These are phyloP conservation scores for Setaria viridis DNA, from an alignment of 202 grass and related monocot genomes.

Conservation along the genomic window DNA sequence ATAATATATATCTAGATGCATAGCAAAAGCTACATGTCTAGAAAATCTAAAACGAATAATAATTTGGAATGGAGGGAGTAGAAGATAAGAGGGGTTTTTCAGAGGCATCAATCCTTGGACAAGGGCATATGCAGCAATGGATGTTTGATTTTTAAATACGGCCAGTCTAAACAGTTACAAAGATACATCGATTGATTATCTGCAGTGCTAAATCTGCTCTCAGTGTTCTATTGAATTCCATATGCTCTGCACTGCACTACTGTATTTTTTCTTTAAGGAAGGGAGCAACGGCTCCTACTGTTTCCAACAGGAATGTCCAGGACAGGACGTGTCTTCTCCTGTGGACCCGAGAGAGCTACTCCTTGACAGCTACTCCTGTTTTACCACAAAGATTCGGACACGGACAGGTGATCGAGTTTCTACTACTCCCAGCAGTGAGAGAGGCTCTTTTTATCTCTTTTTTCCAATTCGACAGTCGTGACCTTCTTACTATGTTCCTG, in stretches of 20 bases:
- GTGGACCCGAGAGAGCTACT: not conserved
- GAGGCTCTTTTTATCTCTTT: not conserved
- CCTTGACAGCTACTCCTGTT: not conserved
- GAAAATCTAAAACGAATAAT: too few species aligned
- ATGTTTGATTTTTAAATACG: not conserved
- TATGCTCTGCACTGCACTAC: not conserved
- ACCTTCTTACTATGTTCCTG: not conserved
- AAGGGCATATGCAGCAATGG: not conserved
- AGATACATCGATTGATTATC: not conserved
- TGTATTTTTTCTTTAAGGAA: conserved; percentile 6
- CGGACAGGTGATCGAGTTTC: not conserved
- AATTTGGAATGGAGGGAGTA: not conserved
- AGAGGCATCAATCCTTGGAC: conserved; percentile 11
- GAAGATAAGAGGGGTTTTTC: not conserved
- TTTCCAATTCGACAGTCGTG: not conserved
- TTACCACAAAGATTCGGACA: conserved; percentile 5
- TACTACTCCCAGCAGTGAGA: not conserved
- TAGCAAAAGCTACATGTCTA: too few species aligned
- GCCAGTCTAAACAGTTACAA: not conserved
- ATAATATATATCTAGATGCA: too few species aligned
- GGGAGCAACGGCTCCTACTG: not conserved
- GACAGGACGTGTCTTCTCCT: conserved; percentile 11
- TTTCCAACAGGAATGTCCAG: conserved; percentile 31
- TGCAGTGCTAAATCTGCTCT: not conserved
- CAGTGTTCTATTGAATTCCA: not conserved